Percentiles rank a stretch among this genome's conserved stretches.
phyloP scores from a whole-genome alignment of 176 grass and related monocot species.

The Hordeum vulgare region DNA sequence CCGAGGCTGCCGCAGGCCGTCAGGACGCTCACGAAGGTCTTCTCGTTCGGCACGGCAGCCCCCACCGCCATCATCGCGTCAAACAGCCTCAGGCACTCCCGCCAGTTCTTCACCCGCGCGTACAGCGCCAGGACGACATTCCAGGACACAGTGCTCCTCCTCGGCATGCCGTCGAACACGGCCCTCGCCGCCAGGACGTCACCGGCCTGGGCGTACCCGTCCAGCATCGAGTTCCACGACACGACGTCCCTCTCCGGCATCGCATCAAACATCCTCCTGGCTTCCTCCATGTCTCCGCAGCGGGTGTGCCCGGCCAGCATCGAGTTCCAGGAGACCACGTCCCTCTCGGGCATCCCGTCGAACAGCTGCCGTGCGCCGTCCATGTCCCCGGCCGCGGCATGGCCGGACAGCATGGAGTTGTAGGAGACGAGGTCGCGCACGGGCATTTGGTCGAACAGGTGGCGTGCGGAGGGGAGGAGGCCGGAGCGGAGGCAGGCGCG shows the following conservation, averaged over 20 bases:
- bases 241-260: constrained; percentile 50
- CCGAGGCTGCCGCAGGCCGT: constrained; percentile 50
- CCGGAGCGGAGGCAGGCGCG: constrained; percentile 30
- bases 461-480: constrained; percentile 33
- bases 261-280: constrained; percentile 28
- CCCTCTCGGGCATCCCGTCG: constrained; percentile 29
- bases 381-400: constrained; percentile 33
- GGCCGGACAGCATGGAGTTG: constrained; percentile 50
- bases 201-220: constrained; percentile 31
- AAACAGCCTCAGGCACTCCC: constrained; percentile 47
- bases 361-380: constrained; percentile 29
- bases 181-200: neutral
- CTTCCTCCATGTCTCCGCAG: constrained; percentile 9
- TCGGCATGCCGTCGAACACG: constrained; percentile 46
- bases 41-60: constrained; percentile 24
- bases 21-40: constrained; percentile 54
- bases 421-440: constrained; percentile 36
- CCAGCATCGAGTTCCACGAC: constrained; percentile 60
- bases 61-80: constrained; percentile 34
- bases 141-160: constrained; percentile 41
- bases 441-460: constrained; percentile 52
- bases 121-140: constrained; percentile 50
- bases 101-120: constrained; percentile 44
- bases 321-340: constrained; percentile 46
- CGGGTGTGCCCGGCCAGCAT: constrained; percentile 40